Base-by-base conservation (phyloP, 2,329 filamentous ascomycete species). In the Fusarium sp. region DNA sequence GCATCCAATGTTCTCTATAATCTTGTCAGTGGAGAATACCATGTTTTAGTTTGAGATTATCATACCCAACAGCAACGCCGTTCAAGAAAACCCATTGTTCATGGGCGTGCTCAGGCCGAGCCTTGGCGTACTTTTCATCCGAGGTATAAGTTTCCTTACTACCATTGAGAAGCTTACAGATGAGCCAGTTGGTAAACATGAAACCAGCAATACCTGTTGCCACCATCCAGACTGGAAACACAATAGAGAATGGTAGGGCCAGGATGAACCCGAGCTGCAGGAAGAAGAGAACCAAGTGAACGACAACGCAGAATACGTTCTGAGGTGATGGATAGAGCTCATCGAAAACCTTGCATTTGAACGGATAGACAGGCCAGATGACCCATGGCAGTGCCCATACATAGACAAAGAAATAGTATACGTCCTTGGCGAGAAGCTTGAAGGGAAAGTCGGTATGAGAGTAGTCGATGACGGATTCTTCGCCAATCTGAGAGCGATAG, bases 11-110 rank as follows among this genome's bases (percentile, higher is more conserved):
- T 60, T 88, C 83, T 6, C 88, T 89, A 8, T 30, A 23, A 52
- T 9, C 25, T 33, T 32, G 56, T 79, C 32, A 78, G 72, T 25
- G 54, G 11, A 16, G 21, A 11, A 13, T 8, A 23, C 15, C 33
- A 37, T 43, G 6, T 15, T 9, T 15, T 28, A 19, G 28, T 23
- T 15, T n/a, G 18, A 49, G 23, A 38, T n/a, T 8, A 42, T 83
- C 87, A 67, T 81, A 91, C 89, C 87, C 88, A 38, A 87, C 87
- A 15, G 87, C 89, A 33, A 95, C 89, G 2, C 93, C 93, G 77
- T 95, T 95, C 58, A 95, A 81, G 78, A 93, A 95, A n/a, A 95
- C 86, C 93, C 93, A 96, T 76, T 91, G 88, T 82, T 95, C 93
- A 59, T 90, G 85, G 16, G 84, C 83, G 79, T 90, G 86, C 71